Conservation (phyloP, 1,139 yeast species). For the Hyphopichia fennica region DNA sequence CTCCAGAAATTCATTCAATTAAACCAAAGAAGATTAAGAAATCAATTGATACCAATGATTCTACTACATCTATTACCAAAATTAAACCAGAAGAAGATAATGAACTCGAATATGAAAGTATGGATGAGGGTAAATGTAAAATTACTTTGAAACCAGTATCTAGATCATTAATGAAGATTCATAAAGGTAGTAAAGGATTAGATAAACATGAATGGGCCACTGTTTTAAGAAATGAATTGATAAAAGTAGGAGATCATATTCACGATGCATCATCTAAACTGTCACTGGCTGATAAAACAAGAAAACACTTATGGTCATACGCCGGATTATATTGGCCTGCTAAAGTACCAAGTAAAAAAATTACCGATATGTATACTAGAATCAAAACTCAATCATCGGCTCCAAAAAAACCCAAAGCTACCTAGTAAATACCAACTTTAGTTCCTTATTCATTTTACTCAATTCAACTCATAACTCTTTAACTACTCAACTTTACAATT, state of each 20-base stretch:
- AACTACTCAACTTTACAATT: no score
- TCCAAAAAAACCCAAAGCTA: slow-evolving; percentile 1
- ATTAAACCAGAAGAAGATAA: slow-evolving; percentile 26
- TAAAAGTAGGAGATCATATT: slow-evolving; percentile 79
- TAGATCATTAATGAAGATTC: slow-evolving; percentile 69
- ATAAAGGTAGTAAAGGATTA: slow-evolving; percentile 77
- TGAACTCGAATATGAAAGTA: slow-evolving; percentile 69
- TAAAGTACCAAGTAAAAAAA: slow-evolving; percentile 76
- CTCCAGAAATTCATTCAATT: slow-evolving; percentile 12
- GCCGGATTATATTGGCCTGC: slow-evolving; percentile 95
- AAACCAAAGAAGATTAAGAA: slow-evolving; percentile 10
- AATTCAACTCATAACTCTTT: no score
- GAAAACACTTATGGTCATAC: slow-evolving; percentile 85
- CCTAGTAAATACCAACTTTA: neutral
- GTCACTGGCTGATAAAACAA: slow-evolving; percentile 30
- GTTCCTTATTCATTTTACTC: no score
- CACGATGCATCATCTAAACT: slow-evolving; percentile 8
- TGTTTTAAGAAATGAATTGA: slow-evolving; percentile 69
- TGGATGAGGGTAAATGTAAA: slow-evolving; percentile 78
- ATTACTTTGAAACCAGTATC: slow-evolving; percentile 69
- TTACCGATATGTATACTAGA: slow-evolving; percentile 82
- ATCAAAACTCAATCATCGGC: slow-evolving; percentile 27
- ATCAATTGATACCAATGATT: slow-evolving; percentile 2
- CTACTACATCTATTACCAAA: slow-evolving; percentile 9
- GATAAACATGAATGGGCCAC: slow-evolving; percentile 86